Percentiles rank a stretch among this genome's conserved stretches.
Conservation (phyloP, 768 basidiomycete species). For the Podaxis rugospora region DNA sequence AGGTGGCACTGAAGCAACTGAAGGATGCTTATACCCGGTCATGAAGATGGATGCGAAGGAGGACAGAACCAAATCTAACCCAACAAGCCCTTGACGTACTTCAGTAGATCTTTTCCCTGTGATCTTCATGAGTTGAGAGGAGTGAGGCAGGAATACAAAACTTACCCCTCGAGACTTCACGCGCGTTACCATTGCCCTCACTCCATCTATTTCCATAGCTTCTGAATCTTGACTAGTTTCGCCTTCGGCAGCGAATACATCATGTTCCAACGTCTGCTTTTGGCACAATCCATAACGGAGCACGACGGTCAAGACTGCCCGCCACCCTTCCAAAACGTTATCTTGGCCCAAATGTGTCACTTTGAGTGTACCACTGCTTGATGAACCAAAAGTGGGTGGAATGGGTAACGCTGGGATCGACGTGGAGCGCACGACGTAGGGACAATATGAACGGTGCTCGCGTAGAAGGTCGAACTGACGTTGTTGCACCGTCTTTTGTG, state of each 20-base stretch:
- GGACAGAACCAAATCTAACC: constrained; percentile 31
- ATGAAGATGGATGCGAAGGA: not conserved
- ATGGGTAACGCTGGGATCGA: constrained; percentile 52
- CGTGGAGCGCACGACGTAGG: constrained; percentile 75
- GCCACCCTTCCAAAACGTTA: constrained; percentile 67
- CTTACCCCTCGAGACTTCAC: constrained; percentile 75
- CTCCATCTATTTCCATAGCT: constrained; percentile 40
- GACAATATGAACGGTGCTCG: constrained; percentile 83
- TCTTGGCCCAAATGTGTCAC: constrained; percentile 14
- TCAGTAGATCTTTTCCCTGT: constrained; percentile 67
- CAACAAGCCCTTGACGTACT: constrained; percentile 66
- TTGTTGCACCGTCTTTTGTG: constrained; percentile 27
- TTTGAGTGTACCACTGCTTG: constrained; percentile 6
- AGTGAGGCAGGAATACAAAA: constrained; percentile 11
- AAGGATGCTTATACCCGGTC: constrained; percentile 34
- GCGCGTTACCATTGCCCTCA: constrained; percentile 72
- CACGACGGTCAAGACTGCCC: constrained; percentile 68
- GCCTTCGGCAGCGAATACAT: constrained; percentile 15
- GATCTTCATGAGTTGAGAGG: not conserved
- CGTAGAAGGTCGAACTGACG: constrained; percentile 70
- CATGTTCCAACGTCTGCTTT: constrained; percentile 39
- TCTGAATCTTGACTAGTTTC: constrained; percentile 18
- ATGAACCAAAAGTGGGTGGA: constrained; percentile 19
- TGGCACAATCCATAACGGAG: constrained; percentile 63
- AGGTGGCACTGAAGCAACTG: constrained; percentile 35